These are phyloP conservation scores for Fomitopsis betulina DNA, from an alignment of 1,284 basidiomycete genomes.

Conservation along the genomic window DNA sequence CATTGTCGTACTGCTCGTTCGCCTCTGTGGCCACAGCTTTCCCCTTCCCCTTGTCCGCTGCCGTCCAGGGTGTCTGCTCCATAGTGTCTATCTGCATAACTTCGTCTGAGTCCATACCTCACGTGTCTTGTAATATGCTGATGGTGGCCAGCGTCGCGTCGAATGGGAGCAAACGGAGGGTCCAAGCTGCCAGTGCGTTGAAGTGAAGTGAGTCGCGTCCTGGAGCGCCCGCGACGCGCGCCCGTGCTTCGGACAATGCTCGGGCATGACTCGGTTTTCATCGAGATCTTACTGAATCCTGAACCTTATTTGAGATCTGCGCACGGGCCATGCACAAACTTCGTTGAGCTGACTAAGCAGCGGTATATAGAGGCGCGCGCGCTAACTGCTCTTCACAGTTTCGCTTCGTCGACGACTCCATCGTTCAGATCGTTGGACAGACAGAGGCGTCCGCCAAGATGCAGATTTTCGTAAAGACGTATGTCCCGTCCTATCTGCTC, in stretches of 20 bases:
- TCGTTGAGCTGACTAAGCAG: constrained; percentile 17
- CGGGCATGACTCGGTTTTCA: constrained; percentile 14
- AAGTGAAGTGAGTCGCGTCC: constrained; percentile 8
- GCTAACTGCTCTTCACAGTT: constrained; percentile 22
- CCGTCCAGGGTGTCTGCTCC: constrained; percentile 31
- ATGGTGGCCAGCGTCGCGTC: constrained; percentile 1
- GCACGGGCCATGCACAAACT: constrained; percentile 43
- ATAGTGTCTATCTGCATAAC: constrained; percentile 50
- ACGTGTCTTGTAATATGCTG: background rate
- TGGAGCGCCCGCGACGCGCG: constrained; percentile 10
- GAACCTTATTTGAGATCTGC: constrained; percentile 26
- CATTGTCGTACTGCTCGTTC: constrained; percentile 41
- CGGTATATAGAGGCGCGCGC: constrained; percentile 13
- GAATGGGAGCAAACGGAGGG: background rate
- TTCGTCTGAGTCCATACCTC: constrained; percentile 52
- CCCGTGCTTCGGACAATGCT: constrained; percentile 15
- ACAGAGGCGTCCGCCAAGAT: constrained; percentile 67
- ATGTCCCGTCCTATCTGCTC: background rate
- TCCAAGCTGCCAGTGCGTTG: background rate
- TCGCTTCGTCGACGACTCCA: constrained; percentile 87
- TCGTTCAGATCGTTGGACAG: constrained; percentile 80
- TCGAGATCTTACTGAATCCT: constrained; percentile 2
- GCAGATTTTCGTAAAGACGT: constrained; percentile 97
- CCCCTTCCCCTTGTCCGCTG: constrained; percentile 57
- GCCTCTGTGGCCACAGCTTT: constrained; percentile 43